Conservation (phyloP, 306 rosid species). For the Vicia faba region DNA sequence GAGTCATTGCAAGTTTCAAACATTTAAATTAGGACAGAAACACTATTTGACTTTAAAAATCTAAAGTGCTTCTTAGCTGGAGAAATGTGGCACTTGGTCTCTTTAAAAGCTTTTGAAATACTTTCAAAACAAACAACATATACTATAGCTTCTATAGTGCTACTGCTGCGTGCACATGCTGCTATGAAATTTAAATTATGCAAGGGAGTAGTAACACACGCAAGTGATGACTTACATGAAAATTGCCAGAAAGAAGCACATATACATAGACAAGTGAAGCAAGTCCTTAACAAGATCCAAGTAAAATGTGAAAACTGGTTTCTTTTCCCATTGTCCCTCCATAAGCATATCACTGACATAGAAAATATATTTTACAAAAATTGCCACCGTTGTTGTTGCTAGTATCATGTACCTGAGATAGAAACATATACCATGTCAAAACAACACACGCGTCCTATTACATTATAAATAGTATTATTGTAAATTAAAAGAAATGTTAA, state of each 20-base stretch:
- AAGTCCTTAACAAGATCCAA: slow-evolving; percentile 94
- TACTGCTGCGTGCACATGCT: background rate
- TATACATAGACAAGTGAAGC: slow-evolving; percentile 92
- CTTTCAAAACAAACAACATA: background rate
- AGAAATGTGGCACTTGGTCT: background rate
- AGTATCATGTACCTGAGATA: slow-evolving; percentile 95
- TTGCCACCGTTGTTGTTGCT: slow-evolving; percentile 89
- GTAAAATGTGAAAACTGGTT: slow-evolving; percentile 94
- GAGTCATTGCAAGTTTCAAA: background rate
- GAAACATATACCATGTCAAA: slow-evolving; percentile 33
- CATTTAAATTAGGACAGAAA: slow-evolving; percentile 20
- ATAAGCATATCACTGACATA: slow-evolving; percentile 89
- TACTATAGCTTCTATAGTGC: background rate
- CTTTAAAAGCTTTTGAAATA: background rate
- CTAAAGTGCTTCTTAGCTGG: background rate
- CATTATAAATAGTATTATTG: slow-evolving; percentile 1
- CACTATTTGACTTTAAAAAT: background rate
- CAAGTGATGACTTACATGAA: slow-evolving; percentile 72
- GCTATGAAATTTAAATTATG: slow-evolving; percentile 4
- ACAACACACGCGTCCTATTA: slow-evolving; percentile 8
- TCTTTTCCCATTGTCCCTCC: slow-evolving; percentile 99
- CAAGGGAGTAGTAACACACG: background rate
- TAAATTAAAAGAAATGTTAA: slow-evolving; percentile 3
- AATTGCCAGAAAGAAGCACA: slow-evolving; percentile 93
- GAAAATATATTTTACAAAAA: slow-evolving; percentile 86